Percentiles rank a stretch among this genome's conserved stretches.
These are phyloP conservation scores for Xylariaceae sp. DNA, from an alignment of 2,329 filamentous ascomycete species.

Conservation along the genomic window DNA sequence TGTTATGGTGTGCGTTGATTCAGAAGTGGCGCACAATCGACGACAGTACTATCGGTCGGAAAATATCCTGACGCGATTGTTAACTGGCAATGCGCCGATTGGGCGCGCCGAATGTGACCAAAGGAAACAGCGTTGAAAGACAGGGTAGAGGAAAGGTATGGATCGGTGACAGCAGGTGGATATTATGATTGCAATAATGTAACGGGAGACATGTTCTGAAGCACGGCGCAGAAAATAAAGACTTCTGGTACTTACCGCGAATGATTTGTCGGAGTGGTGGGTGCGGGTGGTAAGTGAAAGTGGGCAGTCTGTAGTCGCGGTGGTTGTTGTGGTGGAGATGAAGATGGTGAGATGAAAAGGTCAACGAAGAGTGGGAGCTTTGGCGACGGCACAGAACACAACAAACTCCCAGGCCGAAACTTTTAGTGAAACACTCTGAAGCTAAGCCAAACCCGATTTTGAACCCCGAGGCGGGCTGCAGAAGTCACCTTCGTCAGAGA, in stretches of 20 bases:
- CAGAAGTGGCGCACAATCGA: not conserved
- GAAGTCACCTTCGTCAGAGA: conserved; percentile 23
- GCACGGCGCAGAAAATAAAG: not conserved
- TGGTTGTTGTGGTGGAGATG: not conserved
- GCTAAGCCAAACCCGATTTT: conserved; percentile 22
- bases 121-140: not conserved
- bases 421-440: conserved; percentile 29
- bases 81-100: not conserved
- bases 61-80: not conserved
- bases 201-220: not conserved
- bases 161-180: not conserved
- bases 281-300: no score
- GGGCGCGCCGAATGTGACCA: not conserved
- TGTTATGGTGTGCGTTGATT: not conserved
- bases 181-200: not conserved
- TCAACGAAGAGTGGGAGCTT: conserved; percentile 5
- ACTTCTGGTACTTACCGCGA: not conserved
- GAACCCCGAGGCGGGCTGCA: conserved; percentile 21
- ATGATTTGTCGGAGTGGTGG: no score
- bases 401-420: conserved; percentile 16
- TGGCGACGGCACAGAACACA: conserved; percentile 7
- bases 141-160: not conserved
- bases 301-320: no score
- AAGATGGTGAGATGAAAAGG: not conserved
- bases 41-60: not conserved